A percentile compares a stretch with the other conserved stretches of the same genome.
These are phyloP conservation scores for Colletotrichum trifolii DNA, from an alignment of 2,329 filamentous ascomycete genomes.

Conservation along the genomic window DNA sequence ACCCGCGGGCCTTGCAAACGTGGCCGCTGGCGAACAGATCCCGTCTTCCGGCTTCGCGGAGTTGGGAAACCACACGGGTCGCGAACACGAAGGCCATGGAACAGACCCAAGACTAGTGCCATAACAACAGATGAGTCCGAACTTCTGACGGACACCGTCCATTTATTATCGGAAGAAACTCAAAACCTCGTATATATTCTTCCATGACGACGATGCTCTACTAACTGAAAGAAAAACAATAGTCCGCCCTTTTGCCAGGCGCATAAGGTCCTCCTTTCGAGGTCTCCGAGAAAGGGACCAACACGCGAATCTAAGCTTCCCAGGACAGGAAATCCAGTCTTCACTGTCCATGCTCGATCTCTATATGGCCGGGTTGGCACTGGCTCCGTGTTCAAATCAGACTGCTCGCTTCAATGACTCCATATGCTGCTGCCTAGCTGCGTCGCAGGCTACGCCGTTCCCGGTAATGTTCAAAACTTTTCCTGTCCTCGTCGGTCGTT, in stretches of 20 bases:
- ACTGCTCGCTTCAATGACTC: conserved; percentile 17
- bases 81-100: not conserved
- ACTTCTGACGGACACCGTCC: not conserved
- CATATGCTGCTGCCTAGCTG: not conserved
- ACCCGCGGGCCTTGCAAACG: no score
- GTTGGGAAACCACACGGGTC: not conserved
- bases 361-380: not conserved
- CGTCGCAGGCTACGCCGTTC: not conserved
- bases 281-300: no score
- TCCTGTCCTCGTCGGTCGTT: conserved; percentile 1
- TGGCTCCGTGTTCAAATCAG: not conserved
- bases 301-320: not conserved
- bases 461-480: conserved; percentile 14
- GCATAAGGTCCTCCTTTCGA: not conserved
- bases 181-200: conserved; percentile 21
- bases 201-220: not conserved
- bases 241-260: not conserved
- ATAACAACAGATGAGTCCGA: not conserved
- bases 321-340: not conserved
- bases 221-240: conserved; percentile 4
- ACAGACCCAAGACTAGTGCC: not conserved
- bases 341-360: not conserved
- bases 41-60: not conserved
- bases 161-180: not conserved
- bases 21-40: no score